Conservation (phyloP, 23 red algal species). For the Gracilaria caudata region DNA sequence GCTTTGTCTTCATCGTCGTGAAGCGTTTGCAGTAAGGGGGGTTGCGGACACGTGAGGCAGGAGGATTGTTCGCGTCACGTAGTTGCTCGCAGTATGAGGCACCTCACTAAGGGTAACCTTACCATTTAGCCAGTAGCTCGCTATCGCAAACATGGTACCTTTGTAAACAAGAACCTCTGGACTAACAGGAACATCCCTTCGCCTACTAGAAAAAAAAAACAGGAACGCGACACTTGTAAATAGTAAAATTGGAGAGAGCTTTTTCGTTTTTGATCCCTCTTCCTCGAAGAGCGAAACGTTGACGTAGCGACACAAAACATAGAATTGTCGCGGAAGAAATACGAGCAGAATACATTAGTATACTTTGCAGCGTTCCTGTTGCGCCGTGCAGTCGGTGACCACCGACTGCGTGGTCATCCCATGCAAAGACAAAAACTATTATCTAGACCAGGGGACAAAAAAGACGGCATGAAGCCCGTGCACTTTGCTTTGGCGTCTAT, state of each 20-base stretch:
- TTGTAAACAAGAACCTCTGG: too few species aligned
- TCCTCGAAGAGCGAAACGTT: not conserved
- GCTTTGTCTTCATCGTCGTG: not conserved
- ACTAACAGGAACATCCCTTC: too few species aligned
- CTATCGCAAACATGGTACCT: too few species aligned
- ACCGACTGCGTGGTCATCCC: too few species aligned
- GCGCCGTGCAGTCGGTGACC: too few species aligned
- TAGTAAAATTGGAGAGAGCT: not conserved
- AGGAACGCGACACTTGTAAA: too few species aligned
- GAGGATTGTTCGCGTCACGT: not conserved
- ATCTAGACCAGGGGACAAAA: not conserved
- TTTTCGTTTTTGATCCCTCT: not conserved
- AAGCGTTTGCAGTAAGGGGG: not conserved
- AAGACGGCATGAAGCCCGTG: not conserved
- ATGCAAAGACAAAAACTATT: not conserved
- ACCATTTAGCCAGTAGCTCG: too few species aligned
- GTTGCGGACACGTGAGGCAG: not conserved
- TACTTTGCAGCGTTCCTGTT: not conserved
- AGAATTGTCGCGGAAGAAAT: not conserved
- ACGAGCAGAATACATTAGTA: not conserved
- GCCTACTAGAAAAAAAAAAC: too few species aligned
- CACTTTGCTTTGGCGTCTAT: not conserved
- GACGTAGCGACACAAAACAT: not conserved
- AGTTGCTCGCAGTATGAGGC: too few species aligned
- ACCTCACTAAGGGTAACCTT: too few species aligned